phyloP scores from a whole-genome alignment of 2,329 filamentous ascomycete genomes.

The Fusarium foetens region DNA sequence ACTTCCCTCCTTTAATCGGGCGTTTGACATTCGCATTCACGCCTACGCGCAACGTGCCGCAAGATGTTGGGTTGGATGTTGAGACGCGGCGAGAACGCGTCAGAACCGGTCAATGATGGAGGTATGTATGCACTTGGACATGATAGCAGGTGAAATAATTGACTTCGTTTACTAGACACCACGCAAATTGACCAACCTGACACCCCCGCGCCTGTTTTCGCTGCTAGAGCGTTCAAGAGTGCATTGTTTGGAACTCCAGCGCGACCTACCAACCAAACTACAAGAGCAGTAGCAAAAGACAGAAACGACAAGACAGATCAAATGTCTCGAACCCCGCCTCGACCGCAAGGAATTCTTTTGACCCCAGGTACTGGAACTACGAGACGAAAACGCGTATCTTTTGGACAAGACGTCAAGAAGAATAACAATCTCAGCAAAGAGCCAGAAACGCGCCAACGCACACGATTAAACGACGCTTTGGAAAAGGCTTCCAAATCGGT shows the following conservation, averaged over 20 bases:
- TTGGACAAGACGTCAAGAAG: slow-evolving; percentile 66
- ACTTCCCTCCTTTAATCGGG: neutral
- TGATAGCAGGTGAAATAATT: neutral
- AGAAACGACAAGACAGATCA: slow-evolving; percentile 40
- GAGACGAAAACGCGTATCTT: slow-evolving; percentile 72
- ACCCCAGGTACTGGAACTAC: slow-evolving; percentile 71
- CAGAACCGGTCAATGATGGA: slow-evolving; percentile 45
- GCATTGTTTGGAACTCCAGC: slow-evolving; percentile 71
- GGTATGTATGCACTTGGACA: slow-evolving; percentile 38
- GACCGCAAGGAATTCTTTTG: slow-evolving; percentile 68
- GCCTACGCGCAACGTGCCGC: slow-evolving; percentile 10
- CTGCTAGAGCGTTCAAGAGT: slow-evolving; percentile 71
- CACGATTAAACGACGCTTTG: slow-evolving; percentile 57
- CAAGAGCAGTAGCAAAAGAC: slow-evolving; percentile 32
- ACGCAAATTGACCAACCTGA: slow-evolving; percentile 68
- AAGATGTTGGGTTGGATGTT: slow-evolving; percentile 71
- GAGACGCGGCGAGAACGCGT: slow-evolving; percentile 56
- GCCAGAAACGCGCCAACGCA: slow-evolving; percentile 48
- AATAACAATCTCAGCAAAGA: slow-evolving; percentile 48
- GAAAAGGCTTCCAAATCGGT: slow-evolving; percentile 48
- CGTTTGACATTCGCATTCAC: neutral
- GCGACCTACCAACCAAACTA: slow-evolving; percentile 49
- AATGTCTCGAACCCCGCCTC: slow-evolving; percentile 58
- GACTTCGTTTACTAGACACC: slow-evolving; percentile 46
- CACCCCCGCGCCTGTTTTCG: slow-evolving; percentile 74